phyloP scores from a whole-genome alignment of 2,329 filamentous ascomycete species.

The Talaromyces sp. region DNA sequence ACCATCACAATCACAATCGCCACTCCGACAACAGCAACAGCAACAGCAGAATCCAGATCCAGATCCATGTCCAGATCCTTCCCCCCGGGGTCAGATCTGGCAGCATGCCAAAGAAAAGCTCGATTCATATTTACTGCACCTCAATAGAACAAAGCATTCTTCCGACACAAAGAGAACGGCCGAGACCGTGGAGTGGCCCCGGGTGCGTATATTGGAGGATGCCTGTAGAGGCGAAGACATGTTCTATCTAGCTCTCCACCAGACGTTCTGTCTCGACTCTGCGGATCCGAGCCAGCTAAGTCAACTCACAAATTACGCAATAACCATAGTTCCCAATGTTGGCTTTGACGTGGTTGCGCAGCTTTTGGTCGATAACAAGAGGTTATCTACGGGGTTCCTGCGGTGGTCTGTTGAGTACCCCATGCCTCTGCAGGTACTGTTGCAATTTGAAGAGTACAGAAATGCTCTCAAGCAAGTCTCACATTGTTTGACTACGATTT shows the following conservation, averaged over 20 bases:
- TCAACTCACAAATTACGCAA: slow-evolving; percentile 35
- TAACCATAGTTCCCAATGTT: slow-evolving; percentile 20
- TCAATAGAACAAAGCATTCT: slow-evolving; percentile 23
- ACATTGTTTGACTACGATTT: slow-evolving; percentile 45
- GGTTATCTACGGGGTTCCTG: slow-evolving; percentile 39
- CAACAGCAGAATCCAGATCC: neutral
- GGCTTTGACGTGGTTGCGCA: slow-evolving; percentile 39
- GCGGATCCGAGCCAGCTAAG: slow-evolving; percentile 36
- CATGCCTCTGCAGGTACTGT: slow-evolving; percentile 27
- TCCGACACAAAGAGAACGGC: slow-evolving; percentile 21
- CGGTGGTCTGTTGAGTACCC: slow-evolving; percentile 51
- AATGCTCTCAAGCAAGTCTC: slow-evolving; percentile 39
- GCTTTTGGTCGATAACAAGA: slow-evolving; percentile 47
- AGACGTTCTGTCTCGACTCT: slow-evolving; percentile 60
- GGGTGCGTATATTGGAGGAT: slow-evolving; percentile 54
- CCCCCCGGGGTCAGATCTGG: slow-evolving; percentile 16
- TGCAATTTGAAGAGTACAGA: slow-evolving; percentile 33
- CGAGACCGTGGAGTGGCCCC: slow-evolving; percentile 40
- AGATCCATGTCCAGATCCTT: no score
- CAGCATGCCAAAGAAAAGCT: slow-evolving; percentile 13
- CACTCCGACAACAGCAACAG: neutral
- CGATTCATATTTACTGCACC: slow-evolving; percentile 22
- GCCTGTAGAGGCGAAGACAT: slow-evolving; percentile 56
- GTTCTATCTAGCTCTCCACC: slow-evolving; percentile 64
- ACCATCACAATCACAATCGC: neutral